Conservation (phyloP, 2,329 filamentous ascomycete genomes). For the Trichoderma pleuroti region DNA sequence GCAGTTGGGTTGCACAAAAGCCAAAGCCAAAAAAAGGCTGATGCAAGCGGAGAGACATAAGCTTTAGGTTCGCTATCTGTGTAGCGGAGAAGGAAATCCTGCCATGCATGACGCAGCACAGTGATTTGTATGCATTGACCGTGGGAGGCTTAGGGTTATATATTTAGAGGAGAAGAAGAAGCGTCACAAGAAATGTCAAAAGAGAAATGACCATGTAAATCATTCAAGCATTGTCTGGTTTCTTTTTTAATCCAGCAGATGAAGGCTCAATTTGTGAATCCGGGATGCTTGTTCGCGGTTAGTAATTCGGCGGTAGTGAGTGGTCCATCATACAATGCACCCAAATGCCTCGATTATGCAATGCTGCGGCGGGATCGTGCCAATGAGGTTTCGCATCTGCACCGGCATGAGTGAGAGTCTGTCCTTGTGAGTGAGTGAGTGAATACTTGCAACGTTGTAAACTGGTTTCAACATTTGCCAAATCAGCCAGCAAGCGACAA, state of each 20-base stretch:
- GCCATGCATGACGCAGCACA: neutral
- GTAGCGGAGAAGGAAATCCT: neutral
- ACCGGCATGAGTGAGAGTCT: neutral
- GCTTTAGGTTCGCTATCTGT: neutral
- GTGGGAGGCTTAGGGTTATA: too few species aligned
- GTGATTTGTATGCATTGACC: neutral
- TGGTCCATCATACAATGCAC: neutral
- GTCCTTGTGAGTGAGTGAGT: neutral
- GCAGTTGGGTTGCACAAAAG: neutral
- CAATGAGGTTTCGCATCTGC: neutral
- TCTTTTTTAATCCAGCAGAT: neutral
- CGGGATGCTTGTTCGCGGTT: neutral
- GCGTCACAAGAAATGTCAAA: too few species aligned
- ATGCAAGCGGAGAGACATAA: neutral
- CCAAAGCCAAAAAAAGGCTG: neutral
- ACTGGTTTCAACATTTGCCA: neutral
- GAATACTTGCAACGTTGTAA: neutral
- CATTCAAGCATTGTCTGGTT: neutral
- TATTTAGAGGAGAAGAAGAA: neutral
- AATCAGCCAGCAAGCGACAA: neutral
- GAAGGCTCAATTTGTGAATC: neutral
- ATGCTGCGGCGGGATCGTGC: conserved; percentile 1
- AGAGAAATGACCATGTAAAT: neutral
- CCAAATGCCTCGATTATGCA: conserved; percentile 9
- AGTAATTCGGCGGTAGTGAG: neutral